Conservation (phyloP, 2,329 filamentous ascomycete genomes). For the Blastomyces percursus region DNA sequence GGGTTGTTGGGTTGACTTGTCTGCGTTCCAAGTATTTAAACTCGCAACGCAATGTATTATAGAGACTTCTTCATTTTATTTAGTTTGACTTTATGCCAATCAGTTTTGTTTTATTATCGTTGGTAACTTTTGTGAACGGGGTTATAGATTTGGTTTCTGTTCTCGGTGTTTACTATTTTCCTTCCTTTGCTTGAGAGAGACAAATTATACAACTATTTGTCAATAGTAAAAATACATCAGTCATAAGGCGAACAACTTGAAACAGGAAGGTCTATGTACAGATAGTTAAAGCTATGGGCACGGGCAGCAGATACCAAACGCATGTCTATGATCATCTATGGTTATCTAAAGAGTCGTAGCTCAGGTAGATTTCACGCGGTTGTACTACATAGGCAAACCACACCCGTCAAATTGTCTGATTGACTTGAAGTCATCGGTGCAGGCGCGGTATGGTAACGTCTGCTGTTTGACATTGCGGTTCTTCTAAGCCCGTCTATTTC, state of each 20-base stretch:
- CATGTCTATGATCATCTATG: not conserved
- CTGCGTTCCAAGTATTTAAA: not conserved
- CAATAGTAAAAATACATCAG: not conserved
- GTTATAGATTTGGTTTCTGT: not conserved
- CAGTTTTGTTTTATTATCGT: not conserved
- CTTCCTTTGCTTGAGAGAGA: not conserved
- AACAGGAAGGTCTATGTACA: not conserved
- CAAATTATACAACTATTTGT: not conserved
- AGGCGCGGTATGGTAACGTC: not conserved
- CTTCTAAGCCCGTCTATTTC: constrained; percentile 10
- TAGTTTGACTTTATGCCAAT: not conserved
- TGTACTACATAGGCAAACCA: not conserved
- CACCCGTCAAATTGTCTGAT: not conserved
- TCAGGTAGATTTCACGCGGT: not conserved
- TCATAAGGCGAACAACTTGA: not conserved
- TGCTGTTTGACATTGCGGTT: not conserved
- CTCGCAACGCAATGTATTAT: not conserved
- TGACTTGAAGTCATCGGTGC: not conserved
- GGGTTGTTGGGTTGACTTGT: not conserved
- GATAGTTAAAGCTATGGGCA: not conserved
- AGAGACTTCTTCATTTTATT: not conserved
- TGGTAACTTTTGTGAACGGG: not conserved
- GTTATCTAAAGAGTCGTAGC: not conserved
- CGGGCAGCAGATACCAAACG: no score
- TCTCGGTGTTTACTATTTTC: not conserved